Evolutionary conservation across 2,329 filamentous ascomycete species (phyloP).

Genomic region (Didymella pinodella): DNA sequence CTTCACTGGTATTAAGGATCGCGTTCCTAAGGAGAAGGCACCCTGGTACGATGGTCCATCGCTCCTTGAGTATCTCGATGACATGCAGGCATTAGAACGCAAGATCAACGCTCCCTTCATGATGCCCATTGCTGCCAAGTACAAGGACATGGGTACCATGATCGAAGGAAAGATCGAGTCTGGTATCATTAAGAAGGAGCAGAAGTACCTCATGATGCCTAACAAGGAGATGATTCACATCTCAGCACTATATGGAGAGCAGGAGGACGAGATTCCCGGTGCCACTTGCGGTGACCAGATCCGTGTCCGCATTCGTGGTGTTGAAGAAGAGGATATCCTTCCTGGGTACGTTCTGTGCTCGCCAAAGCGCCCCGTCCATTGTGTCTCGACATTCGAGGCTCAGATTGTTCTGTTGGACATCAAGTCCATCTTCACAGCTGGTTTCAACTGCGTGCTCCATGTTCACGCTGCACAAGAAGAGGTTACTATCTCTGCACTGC

Average conservation of each 20-base stretch:
- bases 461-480: constrained; percentile 98
- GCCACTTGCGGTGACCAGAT: constrained; percentile 95
- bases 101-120: constrained; percentile 98
- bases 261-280: constrained; percentile 85
- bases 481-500: constrained; percentile 84
- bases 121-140: constrained; percentile 98
- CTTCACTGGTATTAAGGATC: constrained; percentile 84
- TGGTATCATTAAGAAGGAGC: constrained; percentile 87
- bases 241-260: constrained; percentile 89
- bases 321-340: constrained; percentile 96
- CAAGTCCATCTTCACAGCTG: constrained; percentile 90
- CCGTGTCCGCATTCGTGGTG: constrained; percentile 87
- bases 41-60: constrained; percentile 91
- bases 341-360: constrained; percentile 97
- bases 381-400: constrained; percentile 87
- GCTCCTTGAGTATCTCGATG: constrained; percentile 92
- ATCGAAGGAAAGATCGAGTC: constrained; percentile 97
- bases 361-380: constrained; percentile 91
- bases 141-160: constrained; percentile 96
- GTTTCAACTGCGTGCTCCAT: constrained; percentile 97
- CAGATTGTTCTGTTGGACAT: constrained; percentile 95
- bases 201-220: constrained; percentile 91
- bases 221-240: constrained; percentile 84
- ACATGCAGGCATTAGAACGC: constrained; percentile 90
- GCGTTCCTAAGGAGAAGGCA: constrained; percentile 74